Evolutionary conservation across 2,329 filamentous ascomycete species (phyloP), one percentile per base, ranked within the genome.

Genomic region (Monosporascus ibericus): DNA sequence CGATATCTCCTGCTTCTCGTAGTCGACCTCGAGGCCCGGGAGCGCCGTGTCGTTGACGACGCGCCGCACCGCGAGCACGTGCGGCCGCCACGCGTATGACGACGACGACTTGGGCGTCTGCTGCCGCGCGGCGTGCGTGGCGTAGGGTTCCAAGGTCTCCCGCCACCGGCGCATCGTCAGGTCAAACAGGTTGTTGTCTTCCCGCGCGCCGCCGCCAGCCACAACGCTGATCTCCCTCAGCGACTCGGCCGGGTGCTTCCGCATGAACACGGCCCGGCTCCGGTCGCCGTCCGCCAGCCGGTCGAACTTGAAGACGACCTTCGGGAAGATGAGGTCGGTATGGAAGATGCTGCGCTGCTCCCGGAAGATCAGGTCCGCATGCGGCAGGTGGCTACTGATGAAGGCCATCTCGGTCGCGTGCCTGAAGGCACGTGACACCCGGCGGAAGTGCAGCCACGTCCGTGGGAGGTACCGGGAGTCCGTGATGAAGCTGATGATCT

Each of bases 1-100:
- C 4, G 54, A 53, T 14, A 52, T 44, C 37, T 51, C 44, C n/a
- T 52, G 46, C 15, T 24, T 25, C 27, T 44, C 52, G 27, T 44
- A 52, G 44, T 56, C 50, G 22, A 56, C 36, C 27, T 50, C 15
- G 2, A 47, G 44, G n/a, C 48, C 48, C 8, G 56, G 54, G 22
- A 58, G 54, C 24, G 52, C 52, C 27, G 56, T 56, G 47, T 58
- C 56, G 38, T 58, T 56, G 25, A 47, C 54, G 20, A 53, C 52
- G 22, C 50, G 52, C 38, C 54, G 50, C 37, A 56, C 15, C 11
- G 48, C 46, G 4, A 58, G 38, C 15, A 53, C 49, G 39, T 58
- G 53, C 2, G 50, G 50, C 11, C 51, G 53, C 9, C 42, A 24
- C 15, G 15, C 50, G 36, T 55, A 48, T 18, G 38, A 11, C 40